phyloP scores from a whole-genome alignment of 2,329 filamentous ascomycete genomes.

The Nemania abortiva region DNA sequence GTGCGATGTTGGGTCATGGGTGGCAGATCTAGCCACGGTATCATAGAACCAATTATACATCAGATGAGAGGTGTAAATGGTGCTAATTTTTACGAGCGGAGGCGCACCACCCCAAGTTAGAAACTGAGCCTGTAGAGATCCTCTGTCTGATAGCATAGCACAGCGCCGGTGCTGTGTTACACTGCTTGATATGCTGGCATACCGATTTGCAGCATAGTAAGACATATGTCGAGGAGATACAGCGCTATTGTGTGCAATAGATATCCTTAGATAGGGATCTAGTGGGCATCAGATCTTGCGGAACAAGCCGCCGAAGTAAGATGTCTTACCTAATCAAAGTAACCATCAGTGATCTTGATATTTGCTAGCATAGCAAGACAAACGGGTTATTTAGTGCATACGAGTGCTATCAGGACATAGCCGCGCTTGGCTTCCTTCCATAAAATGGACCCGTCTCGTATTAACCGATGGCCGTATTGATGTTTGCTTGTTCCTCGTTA shows the following conservation, averaged over 20 bases:
- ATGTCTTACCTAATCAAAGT: neutral
- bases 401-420: neutral
- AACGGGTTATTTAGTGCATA: neutral
- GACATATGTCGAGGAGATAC: conserved; percentile 21
- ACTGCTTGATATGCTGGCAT: neutral
- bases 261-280: neutral
- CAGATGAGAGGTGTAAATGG: neutral
- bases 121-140: neutral
- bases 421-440: neutral
- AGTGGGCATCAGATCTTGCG: neutral
- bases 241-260: neutral
- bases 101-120: neutral
- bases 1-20: too few relatives aligned
- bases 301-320: neutral
- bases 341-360: neutral
- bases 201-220: conserved; percentile 24
- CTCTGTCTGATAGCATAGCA: conserved; percentile 4
- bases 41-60: too few relatives aligned
- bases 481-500: neutral
- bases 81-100: neutral
- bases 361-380: conserved; percentile 10
- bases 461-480: neutral
- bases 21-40: too few relatives aligned
- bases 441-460: neutral
- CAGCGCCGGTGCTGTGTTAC: conserved; percentile 23